Evolutionary conservation across 139 green algal genomes (phyloP), one percentile per base, ranked within the genome.

Genomic region (Closterium sp.): DNA sequence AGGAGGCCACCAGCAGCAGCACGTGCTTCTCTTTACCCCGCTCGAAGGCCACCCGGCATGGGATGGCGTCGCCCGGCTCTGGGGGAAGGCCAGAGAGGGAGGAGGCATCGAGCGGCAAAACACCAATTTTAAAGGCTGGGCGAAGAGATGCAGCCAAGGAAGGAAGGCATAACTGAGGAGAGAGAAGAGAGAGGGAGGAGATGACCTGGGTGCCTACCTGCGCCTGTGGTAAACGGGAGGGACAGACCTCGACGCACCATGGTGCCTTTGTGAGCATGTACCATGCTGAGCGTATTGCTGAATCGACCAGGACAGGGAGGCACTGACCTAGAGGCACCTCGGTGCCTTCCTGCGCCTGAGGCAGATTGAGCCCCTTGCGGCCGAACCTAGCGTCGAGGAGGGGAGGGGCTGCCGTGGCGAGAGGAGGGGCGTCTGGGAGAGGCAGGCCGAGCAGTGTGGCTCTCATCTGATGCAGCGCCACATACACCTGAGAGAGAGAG

Each of bases 31-130:
- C 93, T 73, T 91, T 91, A 21, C 93, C 93, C 2, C 91, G 86
- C 91, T 93, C 91, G 85, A 95, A 95, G 11, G 93, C 93, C 45
- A 95, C 93, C 0, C 88, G 34, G 62, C 93, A 95, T 4, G 91
- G 70, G 30, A 95, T 90, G 24, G 93, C 87, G n/a, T 94, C 93
- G 7, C 86, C 91, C 3, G 42, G 42, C 9, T n/a, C 90, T 92
- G 92, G 89, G 28, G 86, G 86, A 38, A 29, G 17, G 30, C 11
- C 11, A 21, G 86, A 32, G 28, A 5, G 86, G 24, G 6, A 29
- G 79, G 79, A 29, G 79, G 4, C 22, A 29, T 9, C 24, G 79
- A 9, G 79, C 22, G 79, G 11, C 24, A n/a, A 29, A 9, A 29
- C 4, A 9, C 24, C 4, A 9, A 86, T 5, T 4, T n/a, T 9